Evolutionary conservation across 768 basidiomycete genomes (phyloP).

Genomic region (Boletus rubescentipes): DNA sequence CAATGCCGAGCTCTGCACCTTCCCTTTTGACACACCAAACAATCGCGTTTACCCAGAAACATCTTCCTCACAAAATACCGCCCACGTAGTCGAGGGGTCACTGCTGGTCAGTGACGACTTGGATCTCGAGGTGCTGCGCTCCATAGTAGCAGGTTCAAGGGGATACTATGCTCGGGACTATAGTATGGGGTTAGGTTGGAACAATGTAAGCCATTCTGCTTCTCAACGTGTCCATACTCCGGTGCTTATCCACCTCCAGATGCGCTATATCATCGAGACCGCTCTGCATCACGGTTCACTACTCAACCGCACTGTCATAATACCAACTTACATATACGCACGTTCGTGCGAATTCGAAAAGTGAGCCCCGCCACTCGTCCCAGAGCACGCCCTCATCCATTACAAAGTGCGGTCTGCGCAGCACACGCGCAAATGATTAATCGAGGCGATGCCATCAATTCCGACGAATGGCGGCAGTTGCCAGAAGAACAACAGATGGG

Average conservation of each 20-base stretch:
- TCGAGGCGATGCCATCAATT: slow-evolving; percentile 42
- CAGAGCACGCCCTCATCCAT: background rate
- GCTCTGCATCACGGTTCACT: slow-evolving; percentile 42
- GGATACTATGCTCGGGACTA: slow-evolving; percentile 47
- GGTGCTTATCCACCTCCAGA: slow-evolving; percentile 24
- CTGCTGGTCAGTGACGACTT: slow-evolving; percentile 22
- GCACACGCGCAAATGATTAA: slow-evolving; percentile 46
- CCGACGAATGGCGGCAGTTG: slow-evolving; percentile 41
- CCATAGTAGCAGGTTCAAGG: slow-evolving; percentile 36
- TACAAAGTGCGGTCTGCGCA: slow-evolving; percentile 35
- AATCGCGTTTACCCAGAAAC: background rate
- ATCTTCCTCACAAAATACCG: background rate
- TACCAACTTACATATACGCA: slow-evolving; percentile 48
- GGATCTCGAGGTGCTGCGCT: slow-evolving; percentile 33
- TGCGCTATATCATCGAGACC: slow-evolving; percentile 50
- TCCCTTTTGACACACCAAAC: slow-evolving; percentile 13
- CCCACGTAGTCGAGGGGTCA: background rate
- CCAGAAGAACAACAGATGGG: slow-evolving; percentile 38
- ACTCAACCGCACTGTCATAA: slow-evolving; percentile 42
- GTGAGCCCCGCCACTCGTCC: slow-evolving; percentile 9
- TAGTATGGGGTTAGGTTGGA: slow-evolving; percentile 46
- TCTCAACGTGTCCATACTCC: background rate
- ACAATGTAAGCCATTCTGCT: slow-evolving; percentile 38
- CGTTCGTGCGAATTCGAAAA: slow-evolving; percentile 40
- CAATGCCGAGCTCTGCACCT: slow-evolving; percentile 17